These are phyloP conservation scores for Podaxis sp. DNA, from an alignment of 768 basidiomycete species.

Conservation along the genomic window DNA sequence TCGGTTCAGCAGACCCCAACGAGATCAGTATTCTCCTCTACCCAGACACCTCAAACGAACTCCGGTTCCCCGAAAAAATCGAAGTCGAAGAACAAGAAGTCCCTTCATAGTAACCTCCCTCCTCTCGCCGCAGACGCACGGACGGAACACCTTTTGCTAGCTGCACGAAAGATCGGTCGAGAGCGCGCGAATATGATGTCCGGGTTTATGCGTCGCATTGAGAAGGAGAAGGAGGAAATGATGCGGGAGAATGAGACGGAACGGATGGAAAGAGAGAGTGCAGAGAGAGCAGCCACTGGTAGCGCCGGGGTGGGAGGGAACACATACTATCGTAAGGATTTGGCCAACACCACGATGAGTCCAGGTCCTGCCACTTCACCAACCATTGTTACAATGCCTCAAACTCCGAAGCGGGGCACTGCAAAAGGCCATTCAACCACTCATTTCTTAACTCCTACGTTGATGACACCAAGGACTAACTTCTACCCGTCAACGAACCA, in stretches of 20 bases:
- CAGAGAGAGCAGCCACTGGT: conserved; percentile 27
- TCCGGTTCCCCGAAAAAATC: conserved; percentile 17
- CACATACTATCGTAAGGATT: conserved; percentile 23
- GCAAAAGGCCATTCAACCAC: neutral
- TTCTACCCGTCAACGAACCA: conserved; percentile 6
- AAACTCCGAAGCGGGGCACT: conserved; percentile 24
- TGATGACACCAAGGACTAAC: conserved; percentile 12
- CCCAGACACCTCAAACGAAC: conserved; percentile 15
- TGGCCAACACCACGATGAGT: conserved; percentile 2
- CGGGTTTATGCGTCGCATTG: conserved; percentile 42
- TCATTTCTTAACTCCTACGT: conserved; percentile 11
- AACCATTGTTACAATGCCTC: conserved; percentile 9
- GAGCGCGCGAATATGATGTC: conserved; percentile 57
- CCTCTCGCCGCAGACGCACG: conserved; percentile 61
- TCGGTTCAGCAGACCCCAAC: conserved; percentile 1
- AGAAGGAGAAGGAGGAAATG: conserved; percentile 36
- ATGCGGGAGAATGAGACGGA: conserved; percentile 32
- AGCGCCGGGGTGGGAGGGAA: conserved; percentile 21
- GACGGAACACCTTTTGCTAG: conserved; percentile 68
- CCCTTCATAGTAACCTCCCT: conserved; percentile 12
- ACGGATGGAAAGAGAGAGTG: conserved; percentile 28
- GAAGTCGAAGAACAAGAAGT: conserved; percentile 13
- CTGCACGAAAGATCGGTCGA: conserved; percentile 68
- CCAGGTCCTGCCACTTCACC: conserved; percentile 21
- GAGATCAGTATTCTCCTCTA: conserved; percentile 18